phyloP scores from a whole-genome alignment of 2,329 filamentous ascomycete genomes.

The Fusarium sp. region DNA sequence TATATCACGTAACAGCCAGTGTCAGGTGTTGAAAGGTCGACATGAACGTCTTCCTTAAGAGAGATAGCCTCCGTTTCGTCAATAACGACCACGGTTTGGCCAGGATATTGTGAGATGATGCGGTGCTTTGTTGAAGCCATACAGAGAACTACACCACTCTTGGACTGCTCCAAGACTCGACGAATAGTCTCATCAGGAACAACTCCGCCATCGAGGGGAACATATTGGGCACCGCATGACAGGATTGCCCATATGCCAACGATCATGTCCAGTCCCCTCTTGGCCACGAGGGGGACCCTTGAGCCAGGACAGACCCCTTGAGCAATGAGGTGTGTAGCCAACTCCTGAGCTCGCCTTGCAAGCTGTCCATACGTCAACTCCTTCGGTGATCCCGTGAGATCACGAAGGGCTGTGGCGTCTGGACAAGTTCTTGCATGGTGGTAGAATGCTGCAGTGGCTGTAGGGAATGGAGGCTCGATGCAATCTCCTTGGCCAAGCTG shows the following conservation, averaged over 20 bases:
- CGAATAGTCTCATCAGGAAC: conserved; percentile 64
- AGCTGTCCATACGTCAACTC: conserved; percentile 64
- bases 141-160: conserved; percentile 63
- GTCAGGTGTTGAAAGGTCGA: conserved; percentile 56
- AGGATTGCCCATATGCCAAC: conserved; percentile 70
- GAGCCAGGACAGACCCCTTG: conserved; percentile 61
- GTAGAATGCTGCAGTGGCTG: conserved; percentile 58
- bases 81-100: conserved; percentile 49
- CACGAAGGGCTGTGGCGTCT: conserved; percentile 57
- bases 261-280: conserved; percentile 70
- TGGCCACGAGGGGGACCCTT: conserved; percentile 69
- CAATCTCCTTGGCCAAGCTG: conserved; percentile 40
- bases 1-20: conserved; percentile 66
- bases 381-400: conserved; percentile 51
- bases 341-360: conserved; percentile 58
- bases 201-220: conserved; percentile 71
- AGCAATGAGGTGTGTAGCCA: conserved; percentile 58
- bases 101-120: conserved; percentile 48
- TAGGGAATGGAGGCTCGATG: conserved; percentile 55
- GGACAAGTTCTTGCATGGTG: conserved; percentile 57
- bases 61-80: conserved; percentile 42
- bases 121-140: conserved; percentile 58
- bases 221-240: conserved; percentile 71
- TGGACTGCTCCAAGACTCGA: conserved; percentile 65
- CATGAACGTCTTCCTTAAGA: conserved; percentile 25